Percentiles rank a stretch among this genome's conserved stretches.
These are phyloP conservation scores for Podospora appendiculata DNA, from an alignment of 495 filamentous ascomycete species.

Conservation along the genomic window DNA sequence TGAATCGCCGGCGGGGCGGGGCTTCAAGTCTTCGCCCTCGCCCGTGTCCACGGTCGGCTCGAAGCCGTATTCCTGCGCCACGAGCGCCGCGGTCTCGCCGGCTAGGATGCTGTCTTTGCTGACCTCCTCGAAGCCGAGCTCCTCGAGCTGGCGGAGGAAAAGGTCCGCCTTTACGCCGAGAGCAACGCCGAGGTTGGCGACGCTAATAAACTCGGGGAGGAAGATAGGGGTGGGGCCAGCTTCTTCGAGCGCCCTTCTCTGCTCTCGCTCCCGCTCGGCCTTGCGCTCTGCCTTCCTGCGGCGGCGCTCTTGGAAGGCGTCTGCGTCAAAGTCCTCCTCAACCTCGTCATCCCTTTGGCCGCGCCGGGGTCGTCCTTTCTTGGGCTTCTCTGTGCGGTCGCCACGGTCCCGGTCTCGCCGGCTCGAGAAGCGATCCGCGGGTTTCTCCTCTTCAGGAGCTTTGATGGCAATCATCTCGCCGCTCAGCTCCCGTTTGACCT, in stretches of 20 bases:
- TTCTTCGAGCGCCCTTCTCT: constrained; percentile 19
- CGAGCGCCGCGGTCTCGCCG: constrained; percentile 80
- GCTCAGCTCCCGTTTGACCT: too few relatives aligned
- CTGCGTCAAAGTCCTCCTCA: constrained; percentile 28
- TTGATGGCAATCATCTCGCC: background rate
- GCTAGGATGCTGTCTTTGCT: constrained; percentile 75
- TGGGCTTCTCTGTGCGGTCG: constrained; percentile 7
- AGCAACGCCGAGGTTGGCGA: constrained; percentile 72
- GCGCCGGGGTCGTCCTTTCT: constrained; percentile 5
- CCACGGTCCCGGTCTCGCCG: background rate
- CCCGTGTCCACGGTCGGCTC: constrained; percentile 75
- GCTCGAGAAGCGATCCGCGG: background rate
- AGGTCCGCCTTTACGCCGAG: constrained; percentile 61
- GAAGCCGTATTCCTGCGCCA: constrained; percentile 88
- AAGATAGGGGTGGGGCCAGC: constrained; percentile 46
- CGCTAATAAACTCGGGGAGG: constrained; percentile 85
- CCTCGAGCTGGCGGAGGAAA: constrained; percentile 66
- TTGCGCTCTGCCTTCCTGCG: constrained; percentile 28
- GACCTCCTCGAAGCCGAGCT: constrained; percentile 79
- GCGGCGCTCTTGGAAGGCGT: constrained; percentile 22
- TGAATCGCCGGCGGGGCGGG: constrained; percentile 65
- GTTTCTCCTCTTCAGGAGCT: background rate
- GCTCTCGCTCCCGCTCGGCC: constrained; percentile 22
- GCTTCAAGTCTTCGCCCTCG: constrained; percentile 60
- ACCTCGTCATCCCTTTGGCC: constrained; percentile 10